Evolutionary conservation across 106 monocot species (phyloP), one percentile per base, ranked within the genome.

Genomic region (Allium sativum): DNA sequence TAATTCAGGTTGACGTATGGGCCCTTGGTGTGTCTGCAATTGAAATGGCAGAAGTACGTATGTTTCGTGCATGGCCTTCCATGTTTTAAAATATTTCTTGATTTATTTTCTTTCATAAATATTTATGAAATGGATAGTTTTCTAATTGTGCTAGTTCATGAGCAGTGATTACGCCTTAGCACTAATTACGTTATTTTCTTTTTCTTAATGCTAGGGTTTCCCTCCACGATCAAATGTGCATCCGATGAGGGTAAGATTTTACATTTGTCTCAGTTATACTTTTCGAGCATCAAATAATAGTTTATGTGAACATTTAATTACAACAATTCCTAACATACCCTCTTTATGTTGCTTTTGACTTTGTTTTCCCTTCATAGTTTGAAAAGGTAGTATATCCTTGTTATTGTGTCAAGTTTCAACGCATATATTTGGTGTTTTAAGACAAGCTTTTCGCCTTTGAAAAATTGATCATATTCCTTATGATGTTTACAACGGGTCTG

Each of bases 11-110:
- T 13, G 96, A 98, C 75, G 96, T 98, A 17, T 98, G 96, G 96
- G 96, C 96, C 66, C 87, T 98, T 69, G 96, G 96, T 76, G 82
- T 98, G 46, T 88, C 96, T 52, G 96, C 96, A 70, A 91, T 98
- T 79, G 96, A 98, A 62, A 98, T 98, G 96, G 96, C 96, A 67
- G 96, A 98, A 91, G 96, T 98, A 66, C 14, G 45, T 70, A 62
- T 59, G 11, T 44, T 70, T 44, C 65, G 21, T 68, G 18, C 45
- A 20, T 73, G 45, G 73, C 0, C 44, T 44, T 58, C 14, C 13
- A 15, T 15, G 40, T 44, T 60, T 60, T 18, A 18, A 40, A 22
- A 60, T 44, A 60, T 60, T 60, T 60, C 45, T 48, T 47, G 47
- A 17, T 21, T 16, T 44, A 44, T 47, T 1, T 6, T 62, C 20